A percentile compares a stretch with the other conserved stretches of the same genome.
phyloP scores from a whole-genome alignment of 1,284 basidiomycete species.

The Nidula niveotomentosa region DNA sequence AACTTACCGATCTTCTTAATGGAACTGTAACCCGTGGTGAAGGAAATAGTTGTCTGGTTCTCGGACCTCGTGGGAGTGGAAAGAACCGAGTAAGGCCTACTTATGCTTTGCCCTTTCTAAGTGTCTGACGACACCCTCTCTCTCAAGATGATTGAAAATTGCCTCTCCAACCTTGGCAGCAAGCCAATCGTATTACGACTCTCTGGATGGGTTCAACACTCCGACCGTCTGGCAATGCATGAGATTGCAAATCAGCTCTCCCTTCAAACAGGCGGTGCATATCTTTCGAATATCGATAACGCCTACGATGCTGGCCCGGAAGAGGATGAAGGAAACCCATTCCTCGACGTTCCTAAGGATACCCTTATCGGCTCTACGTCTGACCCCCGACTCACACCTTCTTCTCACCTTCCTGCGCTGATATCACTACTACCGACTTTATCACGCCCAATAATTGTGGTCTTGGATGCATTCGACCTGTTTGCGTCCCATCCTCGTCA shows the following conservation, averaged over 20 bases:
- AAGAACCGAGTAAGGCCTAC: slow-evolving; percentile 71
- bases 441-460: slow-evolving; percentile 75
- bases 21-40: slow-evolving; percentile 81
- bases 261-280: slow-evolving; percentile 62
- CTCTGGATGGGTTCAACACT: slow-evolving; percentile 83
- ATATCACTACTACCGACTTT: slow-evolving; percentile 78
- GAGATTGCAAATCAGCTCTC: slow-evolving; percentile 86
- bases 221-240: slow-evolving; percentile 88
- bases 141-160: slow-evolving; percentile 57
- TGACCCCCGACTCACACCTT: slow-evolving; percentile 50
- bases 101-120: neutral
- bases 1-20: slow-evolving; percentile 61
- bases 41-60: slow-evolving; percentile 86
- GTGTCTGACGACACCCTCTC: neutral
- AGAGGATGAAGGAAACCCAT: slow-evolving; percentile 30
- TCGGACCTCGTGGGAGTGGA: slow-evolving; percentile 83
- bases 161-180: slow-evolving; percentile 40
- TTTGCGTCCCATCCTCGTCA: slow-evolving; percentile 90
- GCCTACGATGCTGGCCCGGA: slow-evolving; percentile 9
- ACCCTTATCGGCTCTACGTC: slow-evolving; percentile 16
- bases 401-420: slow-evolving; percentile 79
- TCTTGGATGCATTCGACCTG: slow-evolving; percentile 90
- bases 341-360: slow-evolving; percentile 21
- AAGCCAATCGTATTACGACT: slow-evolving; percentile 77
- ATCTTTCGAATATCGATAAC: slow-evolving; percentile 42